phyloP scores from a whole-genome alignment of 2,329 filamentous ascomycete species.

The Fusarium lateritium region DNA sequence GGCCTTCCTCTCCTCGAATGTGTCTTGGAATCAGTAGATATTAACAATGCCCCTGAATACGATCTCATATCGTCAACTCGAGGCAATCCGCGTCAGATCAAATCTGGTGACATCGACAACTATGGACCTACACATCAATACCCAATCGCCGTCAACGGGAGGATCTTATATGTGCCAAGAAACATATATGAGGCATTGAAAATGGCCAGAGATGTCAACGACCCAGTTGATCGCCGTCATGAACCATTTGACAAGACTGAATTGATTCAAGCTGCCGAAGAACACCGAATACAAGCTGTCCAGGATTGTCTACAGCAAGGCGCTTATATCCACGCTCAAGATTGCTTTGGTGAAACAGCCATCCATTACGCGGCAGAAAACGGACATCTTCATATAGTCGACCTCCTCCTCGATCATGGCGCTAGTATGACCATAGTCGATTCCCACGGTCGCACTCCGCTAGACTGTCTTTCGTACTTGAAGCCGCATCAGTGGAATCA shows the following conservation, averaged over 20 bases:
- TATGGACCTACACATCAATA: constrained; percentile 5
- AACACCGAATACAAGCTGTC: background rate
- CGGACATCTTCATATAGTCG: background rate
- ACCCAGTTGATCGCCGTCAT: background rate
- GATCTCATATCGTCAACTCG: constrained; percentile 8
- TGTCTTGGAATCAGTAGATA: background rate
- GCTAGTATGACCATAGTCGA: constrained; percentile 4
- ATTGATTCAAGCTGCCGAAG: background rate
- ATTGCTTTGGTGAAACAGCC: constrained; percentile 3
- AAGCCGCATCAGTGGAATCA: background rate
- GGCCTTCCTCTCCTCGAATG: background rate
- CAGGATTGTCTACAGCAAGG: background rate
- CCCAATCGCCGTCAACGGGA: constrained; percentile 5
- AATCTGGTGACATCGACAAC: background rate
- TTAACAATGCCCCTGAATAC: background rate
- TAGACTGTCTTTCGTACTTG: background rate
- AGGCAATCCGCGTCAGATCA: background rate
- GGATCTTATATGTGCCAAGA: background rate
- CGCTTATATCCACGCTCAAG: constrained; percentile 1
- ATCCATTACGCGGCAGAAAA: constrained; percentile 7
- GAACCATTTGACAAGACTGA: background rate
- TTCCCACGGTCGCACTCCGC: background rate
- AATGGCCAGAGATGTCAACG: background rate
- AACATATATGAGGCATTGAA: constrained; percentile 12
- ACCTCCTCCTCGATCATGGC: background rate